Base-by-base conservation (phyloP, 306 rosid species). In the Citrullus amarus region DNA sequence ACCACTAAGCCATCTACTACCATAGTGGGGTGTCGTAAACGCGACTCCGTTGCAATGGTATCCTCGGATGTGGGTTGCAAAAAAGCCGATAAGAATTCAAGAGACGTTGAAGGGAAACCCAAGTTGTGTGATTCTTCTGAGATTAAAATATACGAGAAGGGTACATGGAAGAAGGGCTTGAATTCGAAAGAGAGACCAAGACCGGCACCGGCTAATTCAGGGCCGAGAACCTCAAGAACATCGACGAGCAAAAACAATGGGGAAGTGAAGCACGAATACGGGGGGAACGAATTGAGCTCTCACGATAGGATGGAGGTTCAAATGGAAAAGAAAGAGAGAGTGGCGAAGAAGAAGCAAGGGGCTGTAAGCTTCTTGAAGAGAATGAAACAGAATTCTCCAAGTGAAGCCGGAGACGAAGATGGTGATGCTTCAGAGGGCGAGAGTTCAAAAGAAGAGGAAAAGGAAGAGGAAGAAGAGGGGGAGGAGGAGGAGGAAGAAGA, bases 301-400 rank as follows among this genome's bases (percentile, higher is more conserved):
- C 85, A 79, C 50, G 91, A 82, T 14, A 79, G 79, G 32, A 30
- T 82, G 65, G 88, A 79, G 41, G 80, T 73, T 34, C 61, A 77
- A 78, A 57, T 48, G 58, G 89, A 79, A 41, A 86, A 82, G 83
- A 88, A 80, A 77, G 87, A 82, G 56, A 66, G 38, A 3, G 60
- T 4, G 56, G 68, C 25, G 5, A 84, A 77, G 83, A 86, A 82
- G 84, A 88, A 77, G 83, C 80, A 80, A 53, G 89, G 89, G 0
- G 88, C 84, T 0, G 91, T 77, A 11, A 80, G 85, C 38, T 86
- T 88, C 69, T 82, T 88, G 82, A 86, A 80, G 83, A 82, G 91
- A 77, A 84, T 88, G 81, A 86, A 78, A 57, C 88, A 84, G 70
- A 83, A 80, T 73, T 84, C 86, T 16, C 51, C 83, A 2, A 50